phyloP scores from a whole-genome alignment of 2,329 filamentous ascomycete genomes.

The Diaporthe helianthi region DNA sequence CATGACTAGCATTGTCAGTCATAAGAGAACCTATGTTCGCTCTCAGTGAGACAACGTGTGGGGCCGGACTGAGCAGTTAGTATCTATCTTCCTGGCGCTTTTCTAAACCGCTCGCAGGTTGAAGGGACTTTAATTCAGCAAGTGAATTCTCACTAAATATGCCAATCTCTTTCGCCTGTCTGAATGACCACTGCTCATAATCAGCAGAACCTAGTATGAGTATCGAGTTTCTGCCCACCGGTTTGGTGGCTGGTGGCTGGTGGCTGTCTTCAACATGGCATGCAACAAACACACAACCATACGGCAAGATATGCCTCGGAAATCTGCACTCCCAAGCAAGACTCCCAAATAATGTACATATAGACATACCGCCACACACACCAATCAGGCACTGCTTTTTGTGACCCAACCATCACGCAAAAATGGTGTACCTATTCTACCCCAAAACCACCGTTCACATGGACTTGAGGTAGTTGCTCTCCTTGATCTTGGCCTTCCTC shows the following conservation, averaged over 20 bases:
- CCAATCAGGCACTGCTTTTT: background rate
- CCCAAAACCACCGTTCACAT: slow-evolving; percentile 59
- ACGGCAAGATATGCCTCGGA: background rate
- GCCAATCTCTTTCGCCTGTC: slow-evolving; percentile 1
- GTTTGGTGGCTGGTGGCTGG: background rate
- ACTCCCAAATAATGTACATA: slow-evolving; percentile 6
- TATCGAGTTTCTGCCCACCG: background rate
- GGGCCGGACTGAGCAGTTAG: background rate
- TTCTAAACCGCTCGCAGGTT: background rate
- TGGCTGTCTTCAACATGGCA: background rate
- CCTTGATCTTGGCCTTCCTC: slow-evolving; percentile 80
- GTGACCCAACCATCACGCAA: background rate
- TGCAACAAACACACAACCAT: background rate
- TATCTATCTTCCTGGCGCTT: background rate
- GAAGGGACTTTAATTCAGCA: background rate
- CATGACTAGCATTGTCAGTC: background rate
- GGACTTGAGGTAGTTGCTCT: slow-evolving; percentile 83
- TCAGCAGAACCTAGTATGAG: background rate
- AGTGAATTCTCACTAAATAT: background rate
- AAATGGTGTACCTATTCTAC: background rate
- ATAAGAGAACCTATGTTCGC: background rate
- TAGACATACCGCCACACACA: background rate
- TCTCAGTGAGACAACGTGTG: no score
- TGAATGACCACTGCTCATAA: background rate
- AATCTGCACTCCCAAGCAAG: background rate